Conservation (phyloP, 2,329 filamentous ascomycete genomes). For the Ophioceras dolichostomum region DNA sequence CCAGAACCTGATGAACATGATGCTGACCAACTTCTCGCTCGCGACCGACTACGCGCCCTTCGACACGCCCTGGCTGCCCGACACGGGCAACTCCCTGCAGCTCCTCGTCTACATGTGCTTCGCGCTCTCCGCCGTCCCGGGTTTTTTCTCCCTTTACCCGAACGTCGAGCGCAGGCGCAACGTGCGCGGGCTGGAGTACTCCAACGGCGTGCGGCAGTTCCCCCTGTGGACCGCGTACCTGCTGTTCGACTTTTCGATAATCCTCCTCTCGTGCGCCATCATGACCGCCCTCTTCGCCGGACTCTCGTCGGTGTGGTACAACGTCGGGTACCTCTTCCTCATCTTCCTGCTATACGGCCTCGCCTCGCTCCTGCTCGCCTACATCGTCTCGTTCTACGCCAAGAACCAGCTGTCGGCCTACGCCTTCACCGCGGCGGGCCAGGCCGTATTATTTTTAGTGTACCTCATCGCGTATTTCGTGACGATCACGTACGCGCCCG, state of each 20-base stretch:
- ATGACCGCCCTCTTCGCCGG: slow-evolving; percentile 57
- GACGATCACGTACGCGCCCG: slow-evolving; percentile 62
- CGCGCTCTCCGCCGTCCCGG: slow-evolving; percentile 66
- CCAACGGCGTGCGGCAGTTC: slow-evolving; percentile 72
- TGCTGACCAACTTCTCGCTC: slow-evolving; percentile 58
- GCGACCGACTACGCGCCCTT: slow-evolving; percentile 63
- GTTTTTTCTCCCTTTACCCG: slow-evolving; percentile 80
- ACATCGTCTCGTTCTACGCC: slow-evolving; percentile 70
- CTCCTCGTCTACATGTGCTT: slow-evolving; percentile 73
- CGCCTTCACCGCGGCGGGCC: slow-evolving; percentile 66
- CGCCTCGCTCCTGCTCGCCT: slow-evolving; percentile 62
- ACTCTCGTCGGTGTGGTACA: slow-evolving; percentile 58
- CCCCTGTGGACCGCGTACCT: slow-evolving; percentile 81
- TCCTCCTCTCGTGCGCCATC: slow-evolving; percentile 53
- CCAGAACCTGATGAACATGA: slow-evolving; percentile 53
- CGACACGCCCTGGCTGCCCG: slow-evolving; percentile 58
- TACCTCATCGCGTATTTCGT: slow-evolving; percentile 62
- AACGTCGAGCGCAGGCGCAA: slow-evolving; percentile 71
- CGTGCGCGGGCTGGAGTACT: slow-evolving; percentile 79
- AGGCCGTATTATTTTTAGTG: slow-evolving; percentile 58
- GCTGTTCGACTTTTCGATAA: slow-evolving; percentile 66
- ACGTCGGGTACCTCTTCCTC: slow-evolving; percentile 69
- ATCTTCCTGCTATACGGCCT: slow-evolving; percentile 73
- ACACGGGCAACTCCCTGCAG: slow-evolving; percentile 62
- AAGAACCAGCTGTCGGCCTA: slow-evolving; percentile 74